Base-by-base conservation (phyloP, 2,329 filamentous ascomycete species). In the Xylaria sp. region DNA sequence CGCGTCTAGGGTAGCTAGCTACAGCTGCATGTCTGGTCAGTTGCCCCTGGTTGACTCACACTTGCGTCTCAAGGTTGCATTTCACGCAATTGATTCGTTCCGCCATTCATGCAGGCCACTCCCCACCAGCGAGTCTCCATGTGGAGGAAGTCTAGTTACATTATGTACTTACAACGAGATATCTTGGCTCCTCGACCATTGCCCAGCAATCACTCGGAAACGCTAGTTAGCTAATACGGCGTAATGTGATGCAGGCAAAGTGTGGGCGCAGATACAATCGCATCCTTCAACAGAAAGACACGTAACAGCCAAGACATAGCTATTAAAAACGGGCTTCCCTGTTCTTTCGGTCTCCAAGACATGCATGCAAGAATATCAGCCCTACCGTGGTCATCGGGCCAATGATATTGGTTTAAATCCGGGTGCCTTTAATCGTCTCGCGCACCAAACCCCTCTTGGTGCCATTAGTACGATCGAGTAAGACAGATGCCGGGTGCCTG, bases 401-500 rank as follows among this genome's bases (percentile, higher is more conserved):
- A 65, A 62, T 63, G 48, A 59, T 31, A 13, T 42, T 7, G 33
- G 60, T 28, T 59, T n/a, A 31, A 68, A 65, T 67, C 9, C 15
- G 67, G 68, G 26, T 65, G 67, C 67, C 67, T 68, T 66, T 46
- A 23, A 59, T 46, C 38, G 1, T 62, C 46, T 65, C 61, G 61
- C 48, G 57, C 42, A 40, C 38, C 48, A 23, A 59, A 20, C 56
- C 49, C 56, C 59, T 63, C 61, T n/a, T 51, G 31, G 20, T 49
- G 9, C 48, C 20, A 59, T 65, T 56, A 66, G 69, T 59, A 68
- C 63, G 23, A 63, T 63, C 65, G 42, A 57, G 53, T 54, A 44
- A 59, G 51, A 65, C 38, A 67, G 68, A 75, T 73, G 20, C 71
- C 64, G 74, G 70, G 36, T 76, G 74, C 74, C 74, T 76, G 73